Conservation (phyloP, 805 yeast genomes). For the Phaffomyces opuntiae region DNA sequence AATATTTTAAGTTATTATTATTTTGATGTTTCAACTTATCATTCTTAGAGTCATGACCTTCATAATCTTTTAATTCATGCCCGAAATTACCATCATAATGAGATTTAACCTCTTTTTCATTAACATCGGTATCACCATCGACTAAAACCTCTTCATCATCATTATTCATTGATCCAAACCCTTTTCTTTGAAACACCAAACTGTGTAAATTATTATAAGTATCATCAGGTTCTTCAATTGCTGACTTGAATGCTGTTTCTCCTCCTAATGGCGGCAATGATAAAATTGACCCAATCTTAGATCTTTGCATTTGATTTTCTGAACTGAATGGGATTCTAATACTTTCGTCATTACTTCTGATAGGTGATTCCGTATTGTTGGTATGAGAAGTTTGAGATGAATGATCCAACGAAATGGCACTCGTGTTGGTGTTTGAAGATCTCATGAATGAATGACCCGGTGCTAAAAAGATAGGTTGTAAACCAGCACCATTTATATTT, state of each 20-base stretch:
- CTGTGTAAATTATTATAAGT: not conserved
- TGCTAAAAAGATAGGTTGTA: not conserved
- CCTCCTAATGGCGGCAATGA: conserved; percentile 2
- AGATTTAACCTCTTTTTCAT: not conserved
- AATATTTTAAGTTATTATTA: not conserved
- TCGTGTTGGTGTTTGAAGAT: not conserved
- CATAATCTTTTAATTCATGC: not conserved
- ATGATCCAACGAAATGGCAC: not conserved
- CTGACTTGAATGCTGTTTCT: conserved; percentile 8
- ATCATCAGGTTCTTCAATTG: conserved; percentile 1
- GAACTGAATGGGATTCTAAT: conserved; percentile 2
- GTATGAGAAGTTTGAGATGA: not conserved
- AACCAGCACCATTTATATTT: not conserved
- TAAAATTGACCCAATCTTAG: not conserved
- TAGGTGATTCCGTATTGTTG: not conserved
- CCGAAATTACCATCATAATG: not conserved
- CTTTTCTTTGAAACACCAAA: not conserved
- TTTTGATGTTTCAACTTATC: not conserved
- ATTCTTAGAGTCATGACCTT: not conserved
- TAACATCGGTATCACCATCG: not conserved
- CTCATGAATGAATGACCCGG: conserved; percentile 2
- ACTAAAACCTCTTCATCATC: not conserved
- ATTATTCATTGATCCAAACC: not conserved
- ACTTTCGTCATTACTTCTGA: not conserved
- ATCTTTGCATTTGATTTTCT: not conserved